phyloP scores from a whole-genome alignment of 1,139 yeast species.

The Kodamaea anthophila region DNA sequence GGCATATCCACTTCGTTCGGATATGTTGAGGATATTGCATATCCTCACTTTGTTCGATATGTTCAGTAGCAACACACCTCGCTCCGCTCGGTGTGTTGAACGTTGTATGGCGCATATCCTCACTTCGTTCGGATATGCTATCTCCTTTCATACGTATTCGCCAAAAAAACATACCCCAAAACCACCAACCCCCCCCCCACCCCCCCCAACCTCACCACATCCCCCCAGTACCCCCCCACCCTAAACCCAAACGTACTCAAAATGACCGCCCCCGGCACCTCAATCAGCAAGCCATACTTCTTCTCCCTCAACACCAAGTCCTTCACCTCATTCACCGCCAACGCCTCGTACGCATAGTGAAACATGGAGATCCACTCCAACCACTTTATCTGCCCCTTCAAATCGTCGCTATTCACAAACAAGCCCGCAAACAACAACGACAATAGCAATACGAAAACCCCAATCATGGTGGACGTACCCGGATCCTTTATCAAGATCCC shows the following conservation, averaged over 20 bases:
- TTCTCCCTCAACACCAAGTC: slow-evolving; percentile 77
- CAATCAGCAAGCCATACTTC: slow-evolving; percentile 88
- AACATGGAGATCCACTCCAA: slow-evolving; percentile 82
- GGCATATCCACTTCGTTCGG: too few species aligned
- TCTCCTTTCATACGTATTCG: slow-evolving; percentile 73
- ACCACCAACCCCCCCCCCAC: slow-evolving; percentile 49
- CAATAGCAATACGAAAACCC: slow-evolving; percentile 75
- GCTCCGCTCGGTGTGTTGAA: too few species aligned
- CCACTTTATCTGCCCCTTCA: slow-evolving; percentile 68
- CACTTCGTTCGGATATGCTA: too few species aligned
- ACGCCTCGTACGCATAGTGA: slow-evolving; percentile 93
- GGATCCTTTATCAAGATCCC: slow-evolving; percentile 85
- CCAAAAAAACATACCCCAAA: slow-evolving; percentile 69
- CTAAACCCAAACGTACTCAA: slow-evolving; percentile 91
- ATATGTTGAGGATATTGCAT: too few species aligned
- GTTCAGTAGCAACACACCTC: too few species aligned
- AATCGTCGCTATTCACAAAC: slow-evolving; percentile 75
- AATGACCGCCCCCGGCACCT: slow-evolving; percentile 98
- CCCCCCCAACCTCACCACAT: slow-evolving; percentile 48
- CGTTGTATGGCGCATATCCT: too few species aligned
- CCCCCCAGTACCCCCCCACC: slow-evolving; percentile 67
- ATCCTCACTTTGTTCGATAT: too few species aligned
- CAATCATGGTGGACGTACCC: slow-evolving; percentile 88
- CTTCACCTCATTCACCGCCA: slow-evolving; percentile 89
- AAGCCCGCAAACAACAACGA: slow-evolving; percentile 89